A percentile compares a stretch with the other conserved stretches of the same genome.
phyloP scores from a whole-genome alignment of 768 basidiomycete genomes.

The Trametes cubensis region DNA sequence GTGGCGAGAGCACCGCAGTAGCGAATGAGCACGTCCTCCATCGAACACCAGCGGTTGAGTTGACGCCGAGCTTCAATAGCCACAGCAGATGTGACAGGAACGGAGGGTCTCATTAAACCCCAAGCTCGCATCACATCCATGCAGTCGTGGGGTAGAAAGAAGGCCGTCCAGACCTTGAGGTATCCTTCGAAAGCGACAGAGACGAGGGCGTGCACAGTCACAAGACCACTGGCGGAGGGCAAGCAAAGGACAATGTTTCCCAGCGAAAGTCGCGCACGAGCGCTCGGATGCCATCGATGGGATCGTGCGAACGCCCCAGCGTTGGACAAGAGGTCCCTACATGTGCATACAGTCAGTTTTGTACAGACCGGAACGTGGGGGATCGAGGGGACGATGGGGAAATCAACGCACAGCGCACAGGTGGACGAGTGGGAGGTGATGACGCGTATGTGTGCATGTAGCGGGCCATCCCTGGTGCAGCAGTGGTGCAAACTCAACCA shows the following conservation, averaged over 20 bases:
- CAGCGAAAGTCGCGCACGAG: conserved; percentile 8
- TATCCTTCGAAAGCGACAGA: not conserved
- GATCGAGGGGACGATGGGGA: not conserved
- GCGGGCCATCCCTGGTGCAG: not conserved
- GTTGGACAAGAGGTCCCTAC: not conserved
- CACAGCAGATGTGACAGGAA: not conserved
- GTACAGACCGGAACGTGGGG: not conserved
- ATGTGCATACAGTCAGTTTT: not conserved
- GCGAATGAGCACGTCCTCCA: no score
- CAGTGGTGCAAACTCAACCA: conserved; percentile 1
- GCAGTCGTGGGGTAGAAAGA: not conserved
- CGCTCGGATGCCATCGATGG: conserved; percentile 16
- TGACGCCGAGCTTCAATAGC: no score
- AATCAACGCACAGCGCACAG: not conserved
- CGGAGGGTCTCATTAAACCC: not conserved
- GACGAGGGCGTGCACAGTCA: conserved; percentile 8
- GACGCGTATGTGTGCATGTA: conserved; percentile 1
- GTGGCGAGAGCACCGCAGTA: no score
- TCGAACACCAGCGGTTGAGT: no score
- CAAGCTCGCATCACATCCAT: not conserved
- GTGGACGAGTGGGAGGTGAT: not conserved
- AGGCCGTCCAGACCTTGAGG: not conserved
- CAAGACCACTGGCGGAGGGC: conserved; percentile 1
- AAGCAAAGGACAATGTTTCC: conserved; percentile 2
- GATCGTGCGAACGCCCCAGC: not conserved